These are phyloP conservation scores for Iris pallida DNA, from an alignment of 116 monocot genomes.

Conservation along the genomic window DNA sequence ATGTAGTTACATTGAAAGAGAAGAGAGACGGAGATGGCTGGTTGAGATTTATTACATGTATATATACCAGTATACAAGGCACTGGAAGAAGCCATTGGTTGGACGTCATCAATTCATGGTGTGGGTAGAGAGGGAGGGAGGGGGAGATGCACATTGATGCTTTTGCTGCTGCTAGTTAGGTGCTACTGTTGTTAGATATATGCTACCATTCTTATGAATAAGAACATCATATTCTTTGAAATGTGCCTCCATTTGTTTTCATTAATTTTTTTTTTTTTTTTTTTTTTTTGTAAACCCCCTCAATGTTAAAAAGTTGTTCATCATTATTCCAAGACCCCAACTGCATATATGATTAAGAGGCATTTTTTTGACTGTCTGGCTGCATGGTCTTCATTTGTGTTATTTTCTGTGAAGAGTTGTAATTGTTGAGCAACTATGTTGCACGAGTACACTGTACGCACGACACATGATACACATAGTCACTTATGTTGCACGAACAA, in stretches of 20 bases:
- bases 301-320: no score
- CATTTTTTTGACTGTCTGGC: no score
- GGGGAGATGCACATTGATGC: neutral
- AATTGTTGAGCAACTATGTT: no score
- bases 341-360: no score
- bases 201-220: constrained; percentile 23
- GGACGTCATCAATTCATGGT: neutral
- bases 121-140: constrained; percentile 3
- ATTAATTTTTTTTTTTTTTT: no score
- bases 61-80: constrained; percentile 11
- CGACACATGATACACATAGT: no score
- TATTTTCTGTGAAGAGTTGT: no score
- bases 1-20: constrained; percentile 8
- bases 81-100: constrained; percentile 20
- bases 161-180: neutral
- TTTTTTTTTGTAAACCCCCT: neutral
- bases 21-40: constrained; percentile 8
- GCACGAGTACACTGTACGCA: no score
- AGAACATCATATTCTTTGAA: constrained; percentile 9
- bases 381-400: no score
- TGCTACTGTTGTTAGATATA: constrained; percentile 1
- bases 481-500: no score
- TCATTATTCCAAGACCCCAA: neutral
- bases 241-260: no score
- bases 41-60: constrained; percentile 21